phyloP scores from a whole-genome alignment of 2,329 filamentous ascomycete species.

The Neonectria magnoliae region DNA sequence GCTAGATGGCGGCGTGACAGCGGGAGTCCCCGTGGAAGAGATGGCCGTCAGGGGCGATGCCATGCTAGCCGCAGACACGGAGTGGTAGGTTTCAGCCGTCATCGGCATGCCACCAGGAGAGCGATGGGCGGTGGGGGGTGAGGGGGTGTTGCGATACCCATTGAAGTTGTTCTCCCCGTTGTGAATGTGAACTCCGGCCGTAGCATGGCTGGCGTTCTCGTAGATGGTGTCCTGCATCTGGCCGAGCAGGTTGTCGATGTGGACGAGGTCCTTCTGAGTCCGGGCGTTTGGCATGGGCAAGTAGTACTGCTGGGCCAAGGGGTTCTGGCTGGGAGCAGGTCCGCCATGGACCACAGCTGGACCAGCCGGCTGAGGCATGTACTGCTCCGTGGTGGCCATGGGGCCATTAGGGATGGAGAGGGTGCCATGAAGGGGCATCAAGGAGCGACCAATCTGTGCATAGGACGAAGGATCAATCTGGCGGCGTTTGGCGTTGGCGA shows the following conservation, averaged over 20 bases:
- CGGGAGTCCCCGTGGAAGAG: slow-evolving; percentile 75
- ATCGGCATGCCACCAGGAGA: slow-evolving; percentile 48
- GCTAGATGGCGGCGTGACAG: slow-evolving; percentile 79
- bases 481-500: slow-evolving; percentile 90
- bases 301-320: slow-evolving; percentile 77
- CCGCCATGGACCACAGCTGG: slow-evolving; percentile 64
- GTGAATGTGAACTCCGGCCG: slow-evolving; percentile 80
- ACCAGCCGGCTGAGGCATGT: slow-evolving; percentile 58
- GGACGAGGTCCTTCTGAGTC: slow-evolving; percentile 92
- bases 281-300: slow-evolving; percentile 88
- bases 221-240: slow-evolving; percentile 97
- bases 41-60: slow-evolving; percentile 69
- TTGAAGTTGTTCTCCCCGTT: slow-evolving; percentile 73
- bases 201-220: slow-evolving; percentile 86
- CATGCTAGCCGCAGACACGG: slow-evolving; percentile 64
- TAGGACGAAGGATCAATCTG: slow-evolving; percentile 92
- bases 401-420: slow-evolving; percentile 68
- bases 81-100: slow-evolving; percentile 50
- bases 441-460: slow-evolving; percentile 86
- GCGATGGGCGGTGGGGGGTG: slow-evolving; percentile 56
- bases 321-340: slow-evolving; percentile 67
- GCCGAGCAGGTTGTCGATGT: slow-evolving; percentile 94
- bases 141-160: slow-evolving; percentile 67
- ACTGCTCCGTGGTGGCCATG: slow-evolving; percentile 60
- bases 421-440: slow-evolving; percentile 82